Evolutionary conservation across 352 stramenopile species (phyloP), one percentile per base, ranked within the genome.

Genomic region (Pythium periplocum): DNA sequence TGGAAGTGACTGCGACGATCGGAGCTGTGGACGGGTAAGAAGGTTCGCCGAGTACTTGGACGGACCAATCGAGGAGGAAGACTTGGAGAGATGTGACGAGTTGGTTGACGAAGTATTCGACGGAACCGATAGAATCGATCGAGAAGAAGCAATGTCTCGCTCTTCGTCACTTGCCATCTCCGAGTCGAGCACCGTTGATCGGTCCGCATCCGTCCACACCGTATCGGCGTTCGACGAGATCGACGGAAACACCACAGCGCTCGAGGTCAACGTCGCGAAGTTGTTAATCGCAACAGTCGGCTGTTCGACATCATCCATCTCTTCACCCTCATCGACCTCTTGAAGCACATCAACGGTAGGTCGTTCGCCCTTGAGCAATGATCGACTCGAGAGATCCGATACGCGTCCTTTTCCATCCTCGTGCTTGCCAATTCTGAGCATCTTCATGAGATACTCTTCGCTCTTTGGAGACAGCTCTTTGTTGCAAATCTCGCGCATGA

Each of bases 391-490:
- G 42, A 64, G 1, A 11, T 64, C 60, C 43, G 62, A 63, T 34
- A 66, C 48, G 40, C 57, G 55, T 33, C 58, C 57, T 48, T 35
- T 63, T 37, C 51, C 66, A 30, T 73, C 64, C 12, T 77, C 73
- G 45, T 73, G 84, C 17, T 82, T 61, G 11, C 72, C 78, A 32
- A 89, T 69, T 45, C 81, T 68, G 46, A 91, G 62, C 40, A 91
- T 45, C 46, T 82, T 73, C 45, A 82, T 45, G 3, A 92, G 55
- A n/a, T 54, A 54, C 39, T 86, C 61, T 9, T 84, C 66, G 33
- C 61, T 78, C 6, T 52, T 44, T 9, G 64, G 48, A 9, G 75
- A 73, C 49, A 92, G 52, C 12, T 82, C 61, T 30, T 58, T 62
- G 9, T 48, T 58, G 38, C 55, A 73, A 35, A 87, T 55, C 37